Base-by-base conservation (phyloP, 805 yeast species). In the Yamadazyma philogaea region DNA sequence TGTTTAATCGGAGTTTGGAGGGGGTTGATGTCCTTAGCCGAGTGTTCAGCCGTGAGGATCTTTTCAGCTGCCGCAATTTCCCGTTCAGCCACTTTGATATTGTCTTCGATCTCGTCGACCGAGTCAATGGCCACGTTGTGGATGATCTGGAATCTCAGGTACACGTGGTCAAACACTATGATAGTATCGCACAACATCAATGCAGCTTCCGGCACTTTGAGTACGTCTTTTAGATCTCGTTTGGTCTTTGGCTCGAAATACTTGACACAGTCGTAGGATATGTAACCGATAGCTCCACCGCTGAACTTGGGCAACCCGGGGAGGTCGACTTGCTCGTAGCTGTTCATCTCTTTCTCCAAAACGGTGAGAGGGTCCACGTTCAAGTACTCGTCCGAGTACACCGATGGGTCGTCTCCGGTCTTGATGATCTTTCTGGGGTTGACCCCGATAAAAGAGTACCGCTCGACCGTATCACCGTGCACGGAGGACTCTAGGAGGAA, bases 201-300 rank as follows among this genome's bases (percentile, higher is more conserved):
- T 6, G 84, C 82, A 2, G 96, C 84, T 65, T 93, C 99, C 0
- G 99, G 99, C 8, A 93, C 75, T 47, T 85, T 64, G 53, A 93
- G 68, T 1, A 83, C 82, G 61, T 93, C 98, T 52, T 84, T 79
- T 52, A 90, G 71, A 3, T 74, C 74, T 50, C 87, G 78, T 46
- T 75, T 76, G 1, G 98, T 91, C 53, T 75, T 82, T 46, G 99
- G 99, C 67, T 93, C 99, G 53, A 93, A 93, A 64, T 93, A 93
- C 60, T 88, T 86, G 57, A 93, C 85, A 70, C 99, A 93, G 63
- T 93, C 99, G 57, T 93, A 93, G 1, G 97, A 87, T 34, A 93
- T 81, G 60, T 89, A 93, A 1, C 99, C 99, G 42, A 91, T 77
- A 5, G 98, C 98, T 49, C 99, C 99, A 44, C 99, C 99, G 53